Percentiles rank a stretch among this genome's conserved stretches.
These are phyloP conservation scores for Beauveria scarabaeidicola DNA, from an alignment of 2,329 filamentous ascomycete species.

Conservation along the genomic window DNA sequence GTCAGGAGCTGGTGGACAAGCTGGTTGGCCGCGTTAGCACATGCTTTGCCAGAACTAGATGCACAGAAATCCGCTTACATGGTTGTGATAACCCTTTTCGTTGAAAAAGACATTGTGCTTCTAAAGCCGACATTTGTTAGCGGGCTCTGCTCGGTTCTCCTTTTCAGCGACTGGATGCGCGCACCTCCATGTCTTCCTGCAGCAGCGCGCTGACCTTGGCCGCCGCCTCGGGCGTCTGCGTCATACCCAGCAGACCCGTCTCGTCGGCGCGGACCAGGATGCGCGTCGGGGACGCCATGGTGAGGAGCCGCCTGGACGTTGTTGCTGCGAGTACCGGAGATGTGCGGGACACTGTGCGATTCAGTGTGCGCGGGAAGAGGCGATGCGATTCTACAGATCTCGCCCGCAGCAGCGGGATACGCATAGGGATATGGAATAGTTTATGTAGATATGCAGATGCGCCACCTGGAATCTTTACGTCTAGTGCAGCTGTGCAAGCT, in stretches of 20 bases:
- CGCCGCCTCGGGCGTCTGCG: constrained; percentile 51
- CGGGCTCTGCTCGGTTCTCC: not conserved
- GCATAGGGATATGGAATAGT: not conserved
- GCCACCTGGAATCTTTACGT: not conserved
- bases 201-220: constrained; percentile 57
- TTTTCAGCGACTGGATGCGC: not conserved
- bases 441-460: not conserved
- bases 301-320: constrained; percentile 9
- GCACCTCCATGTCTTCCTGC: constrained; percentile 62
- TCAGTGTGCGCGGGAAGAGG: not conserved
- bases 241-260: constrained; percentile 39
- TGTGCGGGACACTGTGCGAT: not conserved
- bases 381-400: not conserved
- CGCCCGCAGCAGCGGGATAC: not conserved
- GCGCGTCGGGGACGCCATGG: constrained; percentile 39
- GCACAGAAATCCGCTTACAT: constrained; percentile 39
- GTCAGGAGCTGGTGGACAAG: constrained; percentile 68
- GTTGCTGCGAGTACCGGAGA: not conserved
- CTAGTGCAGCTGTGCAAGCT: not conserved
- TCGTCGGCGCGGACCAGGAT: constrained; percentile 40
- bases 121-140: not conserved
- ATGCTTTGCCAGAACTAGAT: not conserved
- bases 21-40: constrained; percentile 23
- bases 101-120: constrained; percentile 77
- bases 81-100: constrained; percentile 66